Evolutionary conservation across 2,329 filamentous ascomycete genomes (phyloP).

Genomic region (Hymenotorrendiella dingleyae): DNA sequence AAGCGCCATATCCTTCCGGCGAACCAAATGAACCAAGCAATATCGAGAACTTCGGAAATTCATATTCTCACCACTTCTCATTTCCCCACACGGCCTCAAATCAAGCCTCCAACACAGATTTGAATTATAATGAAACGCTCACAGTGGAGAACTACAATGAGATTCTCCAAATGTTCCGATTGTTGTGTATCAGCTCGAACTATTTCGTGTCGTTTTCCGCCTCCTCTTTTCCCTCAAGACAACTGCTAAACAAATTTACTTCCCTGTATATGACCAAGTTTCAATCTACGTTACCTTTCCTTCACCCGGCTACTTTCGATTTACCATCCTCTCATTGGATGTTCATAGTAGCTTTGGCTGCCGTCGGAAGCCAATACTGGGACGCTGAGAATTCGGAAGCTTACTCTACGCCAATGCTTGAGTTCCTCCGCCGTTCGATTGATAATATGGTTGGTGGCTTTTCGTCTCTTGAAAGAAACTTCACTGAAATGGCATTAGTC

Average conservation of each 20-base stretch:
- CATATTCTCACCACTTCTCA: too few species aligned
- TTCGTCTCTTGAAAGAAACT: background rate
- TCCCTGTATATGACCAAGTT: constrained; percentile 35
- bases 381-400: constrained; percentile 25
- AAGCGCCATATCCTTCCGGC: constrained; percentile 14
- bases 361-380: constrained; percentile 35
- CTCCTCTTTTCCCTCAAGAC: constrained; percentile 14
- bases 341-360: constrained; percentile 33
- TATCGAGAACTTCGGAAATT: too few species aligned
- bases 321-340: constrained; percentile 35
- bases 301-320: constrained; percentile 35
- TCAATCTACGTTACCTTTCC: constrained; percentile 35
- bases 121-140: background rate
- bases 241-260: constrained; percentile 25
- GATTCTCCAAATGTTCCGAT: constrained; percentile 14
- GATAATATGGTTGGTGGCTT: constrained; percentile 28
- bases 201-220: constrained; percentile 11
- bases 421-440: constrained; percentile 36
- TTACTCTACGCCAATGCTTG: constrained; percentile 33
- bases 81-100: too few species aligned
- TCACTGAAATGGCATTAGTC: background rate
- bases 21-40: constrained; percentile 2
- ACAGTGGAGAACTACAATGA: constrained; percentile 12
- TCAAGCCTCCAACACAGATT: too few species aligned
- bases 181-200: constrained; percentile 15